Conservation (phyloP, 768 basidiomycete genomes). For the Amanita pseudoporphyria region DNA sequence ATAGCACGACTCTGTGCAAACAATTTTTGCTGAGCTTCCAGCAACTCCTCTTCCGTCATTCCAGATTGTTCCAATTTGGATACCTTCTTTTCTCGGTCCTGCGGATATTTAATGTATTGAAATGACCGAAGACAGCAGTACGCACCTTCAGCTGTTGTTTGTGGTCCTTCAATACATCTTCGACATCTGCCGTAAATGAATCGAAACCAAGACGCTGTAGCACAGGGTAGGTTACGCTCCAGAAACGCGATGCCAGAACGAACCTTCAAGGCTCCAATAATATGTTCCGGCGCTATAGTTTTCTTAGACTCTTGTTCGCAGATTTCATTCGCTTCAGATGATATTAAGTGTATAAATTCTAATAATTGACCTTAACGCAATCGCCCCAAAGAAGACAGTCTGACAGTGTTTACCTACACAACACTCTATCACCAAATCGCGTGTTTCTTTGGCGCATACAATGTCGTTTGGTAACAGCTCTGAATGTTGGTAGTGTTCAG, state of each 20-base stretch:
- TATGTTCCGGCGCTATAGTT: conserved; percentile 97
- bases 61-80: conserved; percentile 85
- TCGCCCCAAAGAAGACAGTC: neutral
- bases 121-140: neutral
- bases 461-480: conserved; percentile 87
- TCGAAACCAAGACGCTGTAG: conserved; percentile 86
- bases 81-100: conserved; percentile 69
- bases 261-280: conserved; percentile 85
- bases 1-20: conserved; percentile 88
- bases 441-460: conserved; percentile 89
- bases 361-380: neutral
- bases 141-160: conserved; percentile 90
- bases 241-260: conserved; percentile 11
- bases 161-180: conserved; percentile 91
- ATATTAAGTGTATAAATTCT: conserved; percentile 99
- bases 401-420: conserved; percentile 84
- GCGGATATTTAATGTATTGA: neutral
- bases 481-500: conserved; percentile 22
- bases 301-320: conserved; percentile 98
- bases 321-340: conserved; percentile 95
- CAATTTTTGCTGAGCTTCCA: conserved; percentile 79
- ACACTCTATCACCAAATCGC: conserved; percentile 95
- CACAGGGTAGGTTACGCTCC: conserved; percentile 4
- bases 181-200: conserved; percentile 79
- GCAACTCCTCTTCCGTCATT: conserved; percentile 83